These are phyloP conservation scores for Kluyveromyces siamensis DNA, from an alignment of 805 yeast species.

Conservation along the genomic window DNA sequence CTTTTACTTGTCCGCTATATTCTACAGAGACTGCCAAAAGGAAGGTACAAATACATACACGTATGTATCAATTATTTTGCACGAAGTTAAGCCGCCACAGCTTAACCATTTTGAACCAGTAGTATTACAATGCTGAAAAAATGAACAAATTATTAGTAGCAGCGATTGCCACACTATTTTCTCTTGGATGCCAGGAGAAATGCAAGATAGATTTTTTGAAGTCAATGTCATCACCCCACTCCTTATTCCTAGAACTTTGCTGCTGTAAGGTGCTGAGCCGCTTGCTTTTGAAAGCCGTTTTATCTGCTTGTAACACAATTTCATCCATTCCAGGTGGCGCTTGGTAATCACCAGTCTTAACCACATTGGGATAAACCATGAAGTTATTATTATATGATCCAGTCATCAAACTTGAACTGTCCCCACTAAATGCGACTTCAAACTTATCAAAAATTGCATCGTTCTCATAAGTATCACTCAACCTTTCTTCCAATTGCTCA, in stretches of 20 bases:
- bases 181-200: slow-evolving; percentile 96
- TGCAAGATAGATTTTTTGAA: slow-evolving; percentile 92
- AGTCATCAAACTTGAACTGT: slow-evolving; percentile 85
- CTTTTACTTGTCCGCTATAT: neutral
- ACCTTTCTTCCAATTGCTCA: slow-evolving; percentile 83
- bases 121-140: slow-evolving; percentile 56
- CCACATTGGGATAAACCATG: slow-evolving; percentile 88
- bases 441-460: slow-evolving; percentile 98
- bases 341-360: slow-evolving; percentile 27
- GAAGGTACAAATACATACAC: neutral
- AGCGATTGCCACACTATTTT: slow-evolving; percentile 94
- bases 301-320: slow-evolving; percentile 92
- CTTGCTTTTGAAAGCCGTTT: slow-evolving; percentile 76
- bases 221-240: slow-evolving; percentile 72
- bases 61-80: neutral
- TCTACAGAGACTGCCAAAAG: neutral
- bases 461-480: slow-evolving; percentile 96
- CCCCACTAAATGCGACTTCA: slow-evolving; percentile 93
- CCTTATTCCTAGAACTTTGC: slow-evolving; percentile 35
- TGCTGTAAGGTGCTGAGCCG: slow-evolving; percentile 27
- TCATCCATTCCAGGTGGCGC: slow-evolving; percentile 32
- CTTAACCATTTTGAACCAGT: neutral
- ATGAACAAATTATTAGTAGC: slow-evolving; percentile 92
- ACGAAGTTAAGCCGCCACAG: neutral
- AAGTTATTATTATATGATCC: slow-evolving; percentile 96